Base-by-base conservation (phyloP, 2,329 filamentous ascomycete genomes). In the Ilyonectria mors-panacis region DNA sequence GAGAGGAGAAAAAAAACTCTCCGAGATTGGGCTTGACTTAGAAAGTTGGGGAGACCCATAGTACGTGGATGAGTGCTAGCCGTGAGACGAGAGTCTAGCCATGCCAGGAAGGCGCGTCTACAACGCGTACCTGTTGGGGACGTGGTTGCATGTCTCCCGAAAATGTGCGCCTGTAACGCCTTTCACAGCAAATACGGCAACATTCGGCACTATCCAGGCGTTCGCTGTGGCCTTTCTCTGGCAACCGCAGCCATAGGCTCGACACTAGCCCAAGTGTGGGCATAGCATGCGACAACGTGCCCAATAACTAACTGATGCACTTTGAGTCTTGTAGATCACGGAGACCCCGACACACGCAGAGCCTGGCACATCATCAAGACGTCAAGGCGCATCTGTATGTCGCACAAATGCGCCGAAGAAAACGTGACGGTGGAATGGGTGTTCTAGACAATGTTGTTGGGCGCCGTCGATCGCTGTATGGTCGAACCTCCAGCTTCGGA, bases 321-420 rank as follows among this genome's bases (percentile, higher is more conserved):
- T 37, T 23, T 15, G 53, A 58, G 54, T 53, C 37, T 42, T 45
- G 54, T 51, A 26, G 54, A 63, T 58, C 61, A 58, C 61, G 54
- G 61, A 35, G 45, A 51, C 44, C 33, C 57, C 57, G 44, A 56
- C 26, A 56, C 42, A 51, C 53, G 47, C 28, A 45, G 21, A 50
- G 37, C 21, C 39, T 53, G 54, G 47, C 13, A 47, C 48, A 44
- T 44, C 37, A 45, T 13, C 51, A 54, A 54, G 30, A 54, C 51
- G 39, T 28, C 26, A 59, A 33, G 35, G 53, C 37, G 26, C 28
- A 17, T 39, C 30, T 47, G 17, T 50, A 5, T 48, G 28, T 64
- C 23, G 55, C 62, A 59, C 30, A 64, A 47, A 48, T 28, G 23
- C 56, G 35, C 33, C 50, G 35, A 60, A 48, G 56, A 35, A 60